A percentile compares a stretch with the other conserved stretches of the same genome.
Conservation (phyloP, 345 rosid species). For the Arabidopsis arenosa region DNA sequence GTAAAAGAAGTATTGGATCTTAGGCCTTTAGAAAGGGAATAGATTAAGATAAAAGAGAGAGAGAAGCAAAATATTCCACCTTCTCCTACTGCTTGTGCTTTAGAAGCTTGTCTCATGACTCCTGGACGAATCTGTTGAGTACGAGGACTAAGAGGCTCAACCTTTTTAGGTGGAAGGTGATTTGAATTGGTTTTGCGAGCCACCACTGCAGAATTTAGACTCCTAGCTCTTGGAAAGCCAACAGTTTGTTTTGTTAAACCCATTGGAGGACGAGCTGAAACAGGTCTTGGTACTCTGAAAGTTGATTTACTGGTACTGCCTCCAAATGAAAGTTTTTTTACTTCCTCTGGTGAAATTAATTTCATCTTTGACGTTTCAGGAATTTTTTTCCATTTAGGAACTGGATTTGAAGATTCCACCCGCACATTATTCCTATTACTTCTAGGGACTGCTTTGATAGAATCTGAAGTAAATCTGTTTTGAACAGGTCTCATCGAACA, state of each 20-base stretch:
- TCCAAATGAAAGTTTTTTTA: constrained; percentile 42
- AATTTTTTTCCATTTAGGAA: constrained; percentile 46
- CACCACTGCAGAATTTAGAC: constrained; percentile 21
- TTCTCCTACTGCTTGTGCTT: constrained; percentile 25
- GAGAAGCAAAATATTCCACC: constrained; percentile 26
- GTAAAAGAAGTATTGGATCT: constrained; percentile 34
- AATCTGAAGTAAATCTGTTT: constrained; percentile 22
- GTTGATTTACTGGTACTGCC: constrained; percentile 3
- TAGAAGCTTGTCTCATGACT: constrained; percentile 24
- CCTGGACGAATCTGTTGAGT: constrained; percentile 28
- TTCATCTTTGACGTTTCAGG: constrained; percentile 52
- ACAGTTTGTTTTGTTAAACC: constrained; percentile 19
- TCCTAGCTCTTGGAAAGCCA: constrained; percentile 20
- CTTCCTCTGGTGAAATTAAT: constrained; percentile 55
- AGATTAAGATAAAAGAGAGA: neutral
- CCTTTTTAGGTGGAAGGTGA: constrained; percentile 25
- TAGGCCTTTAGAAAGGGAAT: constrained; percentile 22
- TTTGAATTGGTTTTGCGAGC: constrained; percentile 32
- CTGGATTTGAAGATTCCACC: constrained; percentile 37
- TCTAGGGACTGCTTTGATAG: constrained; percentile 10
- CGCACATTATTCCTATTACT: constrained; percentile 15
- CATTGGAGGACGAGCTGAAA: constrained; percentile 33
- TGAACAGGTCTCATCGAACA: constrained; percentile 35
- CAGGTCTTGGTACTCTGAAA: constrained; percentile 39
- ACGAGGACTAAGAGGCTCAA: constrained; percentile 26